Conservation (phyloP, 257 asterid species). For the Galeopsis tetrahit region DNA sequence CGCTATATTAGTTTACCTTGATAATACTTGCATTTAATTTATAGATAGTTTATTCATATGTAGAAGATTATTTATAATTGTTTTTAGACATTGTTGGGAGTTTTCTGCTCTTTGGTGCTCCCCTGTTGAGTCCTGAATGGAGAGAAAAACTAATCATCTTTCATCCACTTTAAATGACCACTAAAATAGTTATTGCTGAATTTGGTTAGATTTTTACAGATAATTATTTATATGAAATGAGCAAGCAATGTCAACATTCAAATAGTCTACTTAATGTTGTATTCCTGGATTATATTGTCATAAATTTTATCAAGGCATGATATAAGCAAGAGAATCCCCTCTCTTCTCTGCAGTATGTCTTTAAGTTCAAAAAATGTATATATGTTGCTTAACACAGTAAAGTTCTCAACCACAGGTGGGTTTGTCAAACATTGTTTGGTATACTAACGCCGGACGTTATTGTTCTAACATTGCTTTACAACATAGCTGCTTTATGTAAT, state of each 20-base stretch:
- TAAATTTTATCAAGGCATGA: slow-evolving; percentile 15
- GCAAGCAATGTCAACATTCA: neutral
- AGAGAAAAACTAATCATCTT: slow-evolving; percentile 2
- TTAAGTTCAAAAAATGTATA: slow-evolving; percentile 18
- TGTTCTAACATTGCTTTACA: slow-evolving; percentile 85
- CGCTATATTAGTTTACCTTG: slow-evolving; percentile 98
- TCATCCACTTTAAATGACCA: slow-evolving; percentile 20
- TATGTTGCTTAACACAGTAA: slow-evolving; percentile 26
- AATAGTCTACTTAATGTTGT: neutral
- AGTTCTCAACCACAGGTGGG: slow-evolving; percentile 77
- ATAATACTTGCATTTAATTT: slow-evolving; percentile 42
- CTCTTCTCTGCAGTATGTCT: neutral
- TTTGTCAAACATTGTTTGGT: slow-evolving; percentile 97
- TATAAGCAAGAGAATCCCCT: neutral
- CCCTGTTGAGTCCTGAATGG: slow-evolving; percentile 2
- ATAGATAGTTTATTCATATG: slow-evolving; percentile 9
- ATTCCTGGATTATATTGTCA: slow-evolving; percentile 8
- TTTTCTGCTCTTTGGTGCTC: slow-evolving; percentile 16
- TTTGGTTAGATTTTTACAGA: slow-evolving; percentile 8
- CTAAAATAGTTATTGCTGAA: slow-evolving; percentile 19
- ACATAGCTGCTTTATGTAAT: slow-evolving; percentile 83
- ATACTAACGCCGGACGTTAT: slow-evolving; percentile 83
- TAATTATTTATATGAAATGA: slow-evolving; percentile 8
- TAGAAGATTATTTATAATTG: neutral
- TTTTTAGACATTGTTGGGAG: neutral